Conservation (phyloP, 176 grass and related monocot genomes). For the Themeda triandra region DNA sequence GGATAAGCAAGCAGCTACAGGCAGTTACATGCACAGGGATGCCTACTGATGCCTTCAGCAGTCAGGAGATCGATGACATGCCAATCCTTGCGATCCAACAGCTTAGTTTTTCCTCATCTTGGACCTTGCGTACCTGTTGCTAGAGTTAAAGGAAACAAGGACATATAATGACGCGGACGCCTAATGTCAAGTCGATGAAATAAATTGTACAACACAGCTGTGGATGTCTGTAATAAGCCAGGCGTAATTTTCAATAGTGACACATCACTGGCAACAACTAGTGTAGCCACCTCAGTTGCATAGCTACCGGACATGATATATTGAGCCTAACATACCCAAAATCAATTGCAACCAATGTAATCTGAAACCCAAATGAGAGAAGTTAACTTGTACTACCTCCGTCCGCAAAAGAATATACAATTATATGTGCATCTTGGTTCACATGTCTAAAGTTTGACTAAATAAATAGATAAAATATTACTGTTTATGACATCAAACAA, state of each 20-base stretch:
- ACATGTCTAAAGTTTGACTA: too few species aligned
- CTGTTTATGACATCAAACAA: too few species aligned
- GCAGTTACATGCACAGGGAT: background rate
- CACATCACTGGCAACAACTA: background rate
- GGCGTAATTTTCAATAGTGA: background rate
- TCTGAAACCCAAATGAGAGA: background rate
- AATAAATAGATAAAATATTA: too few species aligned
- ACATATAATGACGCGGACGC: background rate
- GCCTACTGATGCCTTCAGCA: background rate
- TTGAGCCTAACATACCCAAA: background rate
- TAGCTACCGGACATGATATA: background rate
- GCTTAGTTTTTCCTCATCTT: constrained; percentile 69
- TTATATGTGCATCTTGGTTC: too few species aligned
- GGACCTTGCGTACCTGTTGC: constrained; percentile 65
- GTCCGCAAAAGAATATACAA: too few species aligned
- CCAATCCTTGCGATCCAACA: background rate
- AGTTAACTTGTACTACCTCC: background rate
- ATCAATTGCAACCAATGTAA: background rate
- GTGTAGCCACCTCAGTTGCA: background rate
- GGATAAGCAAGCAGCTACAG: too few species aligned
- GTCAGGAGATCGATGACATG: too few species aligned
- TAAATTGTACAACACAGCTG: background rate
- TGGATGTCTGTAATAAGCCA: background rate
- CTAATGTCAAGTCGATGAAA: background rate
- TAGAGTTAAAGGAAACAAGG: constrained; percentile 42